phyloP scores from a whole-genome alignment of 2,329 filamentous ascomycete genomes.

The Cercospora beticola region DNA sequence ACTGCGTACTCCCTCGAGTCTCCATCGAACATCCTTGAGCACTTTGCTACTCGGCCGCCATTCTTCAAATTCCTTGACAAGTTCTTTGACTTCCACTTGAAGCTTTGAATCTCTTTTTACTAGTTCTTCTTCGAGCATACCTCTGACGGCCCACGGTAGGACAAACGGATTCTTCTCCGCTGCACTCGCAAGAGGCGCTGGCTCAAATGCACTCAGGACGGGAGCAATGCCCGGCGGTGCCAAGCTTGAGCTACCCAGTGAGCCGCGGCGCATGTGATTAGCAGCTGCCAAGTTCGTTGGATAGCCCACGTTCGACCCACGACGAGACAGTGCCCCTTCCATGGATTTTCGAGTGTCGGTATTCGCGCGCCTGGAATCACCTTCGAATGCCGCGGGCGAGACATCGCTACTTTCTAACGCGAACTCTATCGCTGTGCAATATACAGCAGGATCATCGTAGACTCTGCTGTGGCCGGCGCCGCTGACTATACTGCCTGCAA shows the following conservation, averaged over 20 bases:
- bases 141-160: constrained; percentile 92
- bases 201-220: constrained; percentile 44
- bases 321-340: constrained; percentile 25
- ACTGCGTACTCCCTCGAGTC: constrained; percentile 85
- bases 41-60: constrained; percentile 91
- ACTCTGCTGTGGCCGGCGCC: constrained; percentile 92
- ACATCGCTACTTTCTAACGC: constrained; percentile 49
- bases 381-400: constrained; percentile 11
- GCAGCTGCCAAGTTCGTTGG: constrained; percentile 34
- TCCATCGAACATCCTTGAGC: constrained; percentile 92
- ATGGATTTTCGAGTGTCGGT: constrained; percentile 27
- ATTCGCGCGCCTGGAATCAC: constrained; percentile 12
- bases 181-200: constrained; percentile 24
- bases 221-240: constrained; percentile 36
- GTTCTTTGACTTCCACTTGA: constrained; percentile 67
- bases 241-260: constrained; percentile 23
- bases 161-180: constrained; percentile 74
- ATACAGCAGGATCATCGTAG: constrained; percentile 86
- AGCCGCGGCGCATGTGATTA: constrained; percentile 38
- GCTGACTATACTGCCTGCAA: constrained; percentile 86
- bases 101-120: constrained; percentile 74
- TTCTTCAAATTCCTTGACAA: constrained; percentile 85
- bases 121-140: constrained; percentile 85
- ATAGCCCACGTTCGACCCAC: constrained; percentile 31
- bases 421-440: constrained; percentile 59